Conservation (phyloP, 179 eudicot genomes). For the Spergularia azorica region DNA sequence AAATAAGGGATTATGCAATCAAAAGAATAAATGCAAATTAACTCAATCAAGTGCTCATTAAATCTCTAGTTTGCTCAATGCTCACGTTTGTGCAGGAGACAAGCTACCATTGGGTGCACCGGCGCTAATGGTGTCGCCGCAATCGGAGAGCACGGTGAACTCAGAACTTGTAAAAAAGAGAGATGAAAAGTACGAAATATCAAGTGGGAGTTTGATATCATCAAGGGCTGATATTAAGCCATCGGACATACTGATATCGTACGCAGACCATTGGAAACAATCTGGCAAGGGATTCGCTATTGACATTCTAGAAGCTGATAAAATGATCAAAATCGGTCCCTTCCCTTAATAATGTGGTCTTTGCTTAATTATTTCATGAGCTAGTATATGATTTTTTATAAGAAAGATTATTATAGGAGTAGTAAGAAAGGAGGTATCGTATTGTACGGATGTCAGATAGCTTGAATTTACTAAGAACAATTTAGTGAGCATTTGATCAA, state of each 20-base stretch:
- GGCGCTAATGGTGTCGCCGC: slow-evolving; percentile 38
- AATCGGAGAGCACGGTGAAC: slow-evolving; percentile 26
- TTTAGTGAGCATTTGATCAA: no score
- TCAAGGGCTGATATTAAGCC: slow-evolving; percentile 32
- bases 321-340: slow-evolving; percentile 34
- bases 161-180: slow-evolving; percentile 36
- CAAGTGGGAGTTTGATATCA: slow-evolving; percentile 24
- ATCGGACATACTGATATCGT: slow-evolving; percentile 13
- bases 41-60: no score
- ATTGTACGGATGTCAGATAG: no score
- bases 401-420: no score
- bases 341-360: no score
- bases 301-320: slow-evolving; percentile 31
- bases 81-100: slow-evolving; percentile 21
- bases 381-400: no score
- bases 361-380: no score
- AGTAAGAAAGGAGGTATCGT: no score
- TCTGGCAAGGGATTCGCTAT: slow-evolving; percentile 47
- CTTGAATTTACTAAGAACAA: no score
- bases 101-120: slow-evolving; percentile 35
- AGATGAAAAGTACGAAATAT: slow-evolving; percentile 38
- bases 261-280: slow-evolving; percentile 46
- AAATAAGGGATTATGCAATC: no score
- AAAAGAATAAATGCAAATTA: no score
- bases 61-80: no score